Conservation (phyloP, 139 green algal species). For the Pseudopediastrum boryanum region DNA sequence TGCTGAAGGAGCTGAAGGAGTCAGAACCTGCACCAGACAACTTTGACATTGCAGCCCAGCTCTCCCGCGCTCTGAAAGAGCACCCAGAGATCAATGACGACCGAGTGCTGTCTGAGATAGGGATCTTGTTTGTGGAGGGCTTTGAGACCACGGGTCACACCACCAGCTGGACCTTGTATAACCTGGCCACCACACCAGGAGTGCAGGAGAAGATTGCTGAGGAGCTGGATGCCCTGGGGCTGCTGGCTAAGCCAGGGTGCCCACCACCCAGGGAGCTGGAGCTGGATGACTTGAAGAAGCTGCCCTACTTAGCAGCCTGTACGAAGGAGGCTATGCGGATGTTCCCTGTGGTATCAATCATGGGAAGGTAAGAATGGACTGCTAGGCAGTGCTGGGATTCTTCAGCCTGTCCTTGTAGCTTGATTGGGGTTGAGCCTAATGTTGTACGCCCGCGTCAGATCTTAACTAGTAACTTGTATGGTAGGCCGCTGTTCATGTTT, state of each 20-base stretch:
- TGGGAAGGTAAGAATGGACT: too few species aligned
- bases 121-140: constrained; percentile 71
- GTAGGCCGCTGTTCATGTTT: too few species aligned
- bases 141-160: constrained; percentile 75
- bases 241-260: constrained; percentile 43
- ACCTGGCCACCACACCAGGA: constrained; percentile 50
- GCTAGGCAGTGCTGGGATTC: too few species aligned
- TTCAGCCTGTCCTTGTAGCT: too few species aligned
- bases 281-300: constrained; percentile 28
- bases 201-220: constrained; percentile 48
- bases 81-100: constrained; percentile 29
- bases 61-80: constrained; percentile 25
- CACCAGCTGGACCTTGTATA: constrained; percentile 66
- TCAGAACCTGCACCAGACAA: constrained; percentile 30
- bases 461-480: too few species aligned
- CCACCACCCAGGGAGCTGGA: constrained; percentile 18
- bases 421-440: too few species aligned
- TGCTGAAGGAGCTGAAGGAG: constrained; percentile 45
- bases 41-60: constrained; percentile 47
- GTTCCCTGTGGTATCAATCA: constrained; percentile 58
- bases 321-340: constrained; percentile 61
- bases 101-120: constrained; percentile 52
- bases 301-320: constrained; percentile 31
- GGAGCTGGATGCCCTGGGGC: constrained; percentile 52
- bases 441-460: too few species aligned